These are phyloP conservation scores for Trichomonas tenax DNA, from an alignment of 208 protist species.

Conservation along the genomic window DNA sequence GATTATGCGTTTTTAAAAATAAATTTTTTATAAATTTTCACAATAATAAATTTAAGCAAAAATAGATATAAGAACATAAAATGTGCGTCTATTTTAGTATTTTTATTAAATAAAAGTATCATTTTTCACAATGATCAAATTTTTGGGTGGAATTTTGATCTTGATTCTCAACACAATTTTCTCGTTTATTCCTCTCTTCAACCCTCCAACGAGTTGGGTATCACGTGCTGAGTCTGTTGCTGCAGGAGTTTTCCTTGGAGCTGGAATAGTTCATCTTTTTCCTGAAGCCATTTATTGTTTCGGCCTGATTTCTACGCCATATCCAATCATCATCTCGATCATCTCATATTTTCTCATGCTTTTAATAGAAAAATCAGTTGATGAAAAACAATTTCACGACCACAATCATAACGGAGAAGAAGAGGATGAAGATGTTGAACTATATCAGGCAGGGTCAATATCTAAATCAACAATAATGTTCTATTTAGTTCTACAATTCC, in stretches of 20 bases:
- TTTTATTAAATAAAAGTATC: too few species aligned
- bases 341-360: neutral
- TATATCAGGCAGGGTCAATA: neutral
- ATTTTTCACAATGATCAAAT: neutral
- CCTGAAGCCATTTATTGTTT: neutral
- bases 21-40: too few species aligned
- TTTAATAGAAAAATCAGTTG: neutral
- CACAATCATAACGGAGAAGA: neutral
- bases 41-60: too few species aligned
- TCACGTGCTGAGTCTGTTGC: neutral
- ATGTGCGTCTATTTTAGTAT: too few species aligned
- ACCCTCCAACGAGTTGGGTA: neutral
- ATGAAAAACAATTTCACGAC: neutral
- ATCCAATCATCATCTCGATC: neutral
- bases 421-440: neutral
- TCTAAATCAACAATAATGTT: neutral
- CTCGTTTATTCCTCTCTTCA: neutral
- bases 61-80: too few species aligned
- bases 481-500: neutral
- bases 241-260: neutral
- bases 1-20: too few species aligned
- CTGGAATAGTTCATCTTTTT: neutral
- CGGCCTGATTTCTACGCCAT: neutral
- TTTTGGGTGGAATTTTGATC: neutral
- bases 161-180: neutral